A percentile compares a stretch with the other conserved stretches of the same genome.
Conservation (phyloP, 768 basidiomycete genomes). For the Cystobasidium ongulense region DNA sequence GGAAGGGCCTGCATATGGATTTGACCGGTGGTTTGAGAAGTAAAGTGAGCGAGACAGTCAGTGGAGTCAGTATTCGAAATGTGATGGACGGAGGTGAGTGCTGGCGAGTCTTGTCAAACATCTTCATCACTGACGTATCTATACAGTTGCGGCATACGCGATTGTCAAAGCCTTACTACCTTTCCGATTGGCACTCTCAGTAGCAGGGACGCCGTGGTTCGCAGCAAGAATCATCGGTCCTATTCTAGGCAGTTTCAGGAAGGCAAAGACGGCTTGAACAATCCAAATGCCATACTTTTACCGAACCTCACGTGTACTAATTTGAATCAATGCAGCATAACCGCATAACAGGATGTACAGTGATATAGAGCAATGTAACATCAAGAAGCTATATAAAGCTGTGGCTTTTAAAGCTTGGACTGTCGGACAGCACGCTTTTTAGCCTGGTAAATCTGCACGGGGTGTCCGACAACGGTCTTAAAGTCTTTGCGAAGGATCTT, state of each 20-base stretch:
- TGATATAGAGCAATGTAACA: neutral
- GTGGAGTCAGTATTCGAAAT: constrained; percentile 19
- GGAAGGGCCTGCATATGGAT: constrained; percentile 9
- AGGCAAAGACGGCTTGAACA: neutral
- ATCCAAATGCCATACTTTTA: no score
- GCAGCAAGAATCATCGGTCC: constrained; percentile 15
- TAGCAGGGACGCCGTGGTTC: constrained; percentile 20
- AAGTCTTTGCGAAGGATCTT: constrained; percentile 39
- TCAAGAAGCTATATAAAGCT: neutral
- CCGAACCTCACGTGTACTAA: no score
- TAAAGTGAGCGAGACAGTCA: constrained; percentile 28
- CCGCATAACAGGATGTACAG: neutral
- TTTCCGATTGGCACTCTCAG: constrained; percentile 11
- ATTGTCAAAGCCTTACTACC: constrained; percentile 21
- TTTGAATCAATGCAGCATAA: neutral
- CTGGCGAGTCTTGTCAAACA: neutral
- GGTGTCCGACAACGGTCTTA: constrained; percentile 6
- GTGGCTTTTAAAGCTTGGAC: constrained; percentile 12
- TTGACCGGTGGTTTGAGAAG: neutral
- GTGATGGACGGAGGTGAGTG: constrained; percentile 26
- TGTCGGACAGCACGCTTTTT: constrained; percentile 22
- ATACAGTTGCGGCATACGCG: constrained; percentile 18
- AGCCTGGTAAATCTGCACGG: constrained; percentile 21
- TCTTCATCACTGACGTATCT: neutral
- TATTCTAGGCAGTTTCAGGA: neutral